Base-by-base conservation (phyloP, 768 basidiomycete genomes). In the Auriscalpium microsporum region DNA sequence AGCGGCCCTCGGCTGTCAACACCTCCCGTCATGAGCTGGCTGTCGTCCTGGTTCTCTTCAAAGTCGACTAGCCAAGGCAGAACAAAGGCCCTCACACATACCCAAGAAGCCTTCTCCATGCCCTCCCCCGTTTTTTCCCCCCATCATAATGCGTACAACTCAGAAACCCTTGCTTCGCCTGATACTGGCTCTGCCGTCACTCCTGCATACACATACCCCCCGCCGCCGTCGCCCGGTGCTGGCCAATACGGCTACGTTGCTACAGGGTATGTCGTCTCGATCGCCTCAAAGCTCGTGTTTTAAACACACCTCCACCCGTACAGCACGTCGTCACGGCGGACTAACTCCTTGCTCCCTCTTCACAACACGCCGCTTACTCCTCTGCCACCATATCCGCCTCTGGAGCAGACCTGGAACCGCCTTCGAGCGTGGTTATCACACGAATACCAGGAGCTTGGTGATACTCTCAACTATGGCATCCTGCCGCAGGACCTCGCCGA, bases 391-490 rank as follows among this genome's bases (percentile, higher is more conserved):
- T 93, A 90, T 68, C 93, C 94, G 3, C 84, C 91, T 28, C 74
- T 96, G n/a, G 69, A 79, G 16, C 78, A 78, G 48, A 92, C 93
- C 1, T 96, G 94, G 90, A 75, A 78, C 60, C 84, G 94, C 21
- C 77, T 98, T 50, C 86, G 84, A 57, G 65, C 72, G n/a, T 92
- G 92, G 82, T 83, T 96, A 17, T 75, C 71, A 57, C 79, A 84
- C 57, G 86, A 94, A 71, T 95, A 95, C 71, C 92, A 94, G 46
- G 94, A 98, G 65, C 80, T 98, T 17, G 89, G 88, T 33, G 94
- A 98, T 69, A 96, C 94, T 9, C 86, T 98, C 61, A 95, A 95
- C 69, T 90, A 88, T 64, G 91, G 92, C 58, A 88, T 92, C 59
- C 78, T 86, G 53, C 86, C 86, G 10, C 79, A 80, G 60, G 86